Evolutionary conservation across 371 early-diverging fungal genomes (phyloP).

Genomic region (Saksenaea oblongispora): DNA sequence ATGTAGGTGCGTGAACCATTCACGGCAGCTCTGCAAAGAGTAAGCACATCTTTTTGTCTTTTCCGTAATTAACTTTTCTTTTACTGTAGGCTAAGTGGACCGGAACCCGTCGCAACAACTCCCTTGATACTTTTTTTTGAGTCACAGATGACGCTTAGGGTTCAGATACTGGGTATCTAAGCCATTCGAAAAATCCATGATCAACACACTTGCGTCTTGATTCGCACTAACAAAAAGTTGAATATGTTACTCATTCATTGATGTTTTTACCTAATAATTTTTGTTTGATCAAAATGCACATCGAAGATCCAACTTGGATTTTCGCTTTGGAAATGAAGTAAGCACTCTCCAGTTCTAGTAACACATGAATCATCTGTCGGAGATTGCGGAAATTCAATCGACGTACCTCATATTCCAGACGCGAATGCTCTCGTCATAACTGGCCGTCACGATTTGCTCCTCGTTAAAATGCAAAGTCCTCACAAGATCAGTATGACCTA

Average conservation of each 20-base stretch:
- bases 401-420: slow-evolving; percentile 82
- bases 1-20: too few species aligned
- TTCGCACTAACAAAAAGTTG: background rate
- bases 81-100: too few species aligned
- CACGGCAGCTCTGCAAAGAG: too few species aligned
- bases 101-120: too few species aligned
- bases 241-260: background rate
- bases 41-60: too few species aligned
- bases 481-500: slow-evolving; percentile 92
- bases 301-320: slow-evolving; percentile 88
- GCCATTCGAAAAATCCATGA: slow-evolving; percentile 81
- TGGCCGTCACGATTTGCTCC: slow-evolving; percentile 52
- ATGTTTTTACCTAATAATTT: slow-evolving; percentile 49
- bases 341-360: slow-evolving; percentile 3
- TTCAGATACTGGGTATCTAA: slow-evolving; percentile 53
- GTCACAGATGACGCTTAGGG: too few species aligned
- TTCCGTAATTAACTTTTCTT: too few species aligned
- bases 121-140: too few species aligned
- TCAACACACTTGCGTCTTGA: slow-evolving; percentile 76
- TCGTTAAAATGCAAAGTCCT: slow-evolving; percentile 81
- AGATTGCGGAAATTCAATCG: background rate
- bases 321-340: slow-evolving; percentile 56
- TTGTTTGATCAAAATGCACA: slow-evolving; percentile 71
- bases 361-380: background rate
- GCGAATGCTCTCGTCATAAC: slow-evolving; percentile 95